These are phyloP conservation scores for Coniochaeta sp. DNA, from an alignment of 2,329 filamentous ascomycete species.

Conservation along the genomic window DNA sequence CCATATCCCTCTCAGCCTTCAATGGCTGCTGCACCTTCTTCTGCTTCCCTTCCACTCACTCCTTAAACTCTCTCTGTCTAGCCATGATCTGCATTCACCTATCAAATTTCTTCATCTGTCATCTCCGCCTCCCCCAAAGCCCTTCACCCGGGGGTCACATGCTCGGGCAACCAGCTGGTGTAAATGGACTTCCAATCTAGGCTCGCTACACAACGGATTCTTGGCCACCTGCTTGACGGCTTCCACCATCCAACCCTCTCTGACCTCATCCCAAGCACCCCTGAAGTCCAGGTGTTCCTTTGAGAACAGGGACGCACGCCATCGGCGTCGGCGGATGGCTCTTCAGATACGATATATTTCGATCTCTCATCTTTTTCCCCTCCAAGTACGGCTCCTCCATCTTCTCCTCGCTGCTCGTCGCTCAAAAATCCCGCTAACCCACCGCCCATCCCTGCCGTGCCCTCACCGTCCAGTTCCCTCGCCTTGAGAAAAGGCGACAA, in stretches of 20 bases:
- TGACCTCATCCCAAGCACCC: background rate
- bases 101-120: background rate
- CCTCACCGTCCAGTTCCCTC: background rate
- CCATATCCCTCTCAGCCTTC: background rate
- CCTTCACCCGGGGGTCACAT: background rate
- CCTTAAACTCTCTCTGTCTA: background rate
- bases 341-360: slow-evolving; percentile 1
- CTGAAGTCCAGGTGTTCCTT: no score
- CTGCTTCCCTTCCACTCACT: background rate
- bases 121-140: background rate
- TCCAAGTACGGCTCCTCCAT: background rate
- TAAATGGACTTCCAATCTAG: background rate
- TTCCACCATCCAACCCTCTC: background rate
- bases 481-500: background rate
- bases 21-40: background rate
- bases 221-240: background rate
- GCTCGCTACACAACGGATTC: background rate
- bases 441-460: background rate
- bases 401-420: background rate
- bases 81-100: no score
- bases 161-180: background rate
- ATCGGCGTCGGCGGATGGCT: background rate
- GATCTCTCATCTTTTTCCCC: background rate
- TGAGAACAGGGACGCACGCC: background rate
- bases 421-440: background rate